Base-by-base conservation (phyloP, 78 protist species). In the Cyanophora paradoxa region DNA sequence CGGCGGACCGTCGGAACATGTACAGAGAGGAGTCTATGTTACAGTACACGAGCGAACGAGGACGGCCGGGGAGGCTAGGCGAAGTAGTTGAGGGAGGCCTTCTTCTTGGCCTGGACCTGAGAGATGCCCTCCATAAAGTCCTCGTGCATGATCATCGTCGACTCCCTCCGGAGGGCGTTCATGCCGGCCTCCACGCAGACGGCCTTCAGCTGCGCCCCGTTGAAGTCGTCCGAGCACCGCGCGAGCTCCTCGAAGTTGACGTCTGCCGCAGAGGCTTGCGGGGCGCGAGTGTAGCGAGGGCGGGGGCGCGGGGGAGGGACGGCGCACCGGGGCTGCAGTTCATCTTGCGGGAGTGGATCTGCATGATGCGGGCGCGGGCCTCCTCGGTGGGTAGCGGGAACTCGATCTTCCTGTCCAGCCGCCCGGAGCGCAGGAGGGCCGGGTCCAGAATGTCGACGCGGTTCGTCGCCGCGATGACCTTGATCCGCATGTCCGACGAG, bases 171-270 rank as follows among this genome's bases (percentile, higher is more conserved):
- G 46, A 86, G 84, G 1, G 90, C 92, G 1, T 77, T 69, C 91
- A 91, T 85, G n/a, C 94, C 84, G 26, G 78, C 78, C 72, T 98
- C 99, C 6, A 97, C 99, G 80, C 98, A 92, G 30, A 95, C 97
- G 7, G 99, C 99, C 90, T 98, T 98, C 40, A 96, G 90, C 86
- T 94, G 98, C 5, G 99, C 99, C 0, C 99, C 99, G 82, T 98
- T 98, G 76, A 98, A 95, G 73, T 96, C 99, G 26, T 95, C 98
- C 0, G 98, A 90, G 66, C 88, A 94, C 20, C 98, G 83, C 10
- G 99, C 96, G 36, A 98, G 83, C 86, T 98, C 99, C 62, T 93
- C 95, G 41, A 79, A 98, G 83, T 96, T 95, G 59, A 98, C 99
- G 26, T 77, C 40, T 14, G 46, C 65, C 17, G 24, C 39, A 6